Conservation (phyloP, 768 basidiomycete genomes). For the Cyclocybe aegerita region DNA sequence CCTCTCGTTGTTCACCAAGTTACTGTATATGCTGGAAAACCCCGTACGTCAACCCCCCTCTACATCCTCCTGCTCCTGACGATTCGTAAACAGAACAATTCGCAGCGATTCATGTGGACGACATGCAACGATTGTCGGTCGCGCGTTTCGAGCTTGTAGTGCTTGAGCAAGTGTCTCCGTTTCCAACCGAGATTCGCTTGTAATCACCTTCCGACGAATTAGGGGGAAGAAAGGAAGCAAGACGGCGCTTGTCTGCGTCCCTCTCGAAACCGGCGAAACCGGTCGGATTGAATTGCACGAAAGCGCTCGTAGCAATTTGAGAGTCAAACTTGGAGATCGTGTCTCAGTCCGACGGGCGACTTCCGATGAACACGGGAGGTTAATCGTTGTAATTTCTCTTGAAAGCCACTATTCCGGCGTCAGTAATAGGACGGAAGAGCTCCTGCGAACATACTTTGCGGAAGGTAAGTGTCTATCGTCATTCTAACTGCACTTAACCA, state of each 20-base stretch:
- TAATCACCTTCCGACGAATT: background rate
- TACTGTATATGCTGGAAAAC: too few relatives aligned
- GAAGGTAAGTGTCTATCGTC: constrained; percentile 56
- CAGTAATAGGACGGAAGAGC: constrained; percentile 98
- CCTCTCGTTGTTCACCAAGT: too few relatives aligned
- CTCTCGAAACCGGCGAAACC: constrained; percentile 95
- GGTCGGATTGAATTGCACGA: constrained; percentile 99
- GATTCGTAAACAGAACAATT: too few relatives aligned
- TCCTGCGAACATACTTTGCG: constrained; percentile 98
- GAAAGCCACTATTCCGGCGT: constrained; percentile 97
- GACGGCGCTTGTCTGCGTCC: constrained; percentile 95
- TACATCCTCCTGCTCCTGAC: too few relatives aligned
- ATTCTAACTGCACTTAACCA: background rate
- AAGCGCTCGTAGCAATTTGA: constrained; percentile 98
- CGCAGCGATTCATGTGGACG: too few relatives aligned
- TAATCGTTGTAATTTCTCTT: constrained; percentile 94
- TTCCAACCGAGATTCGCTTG: background rate
- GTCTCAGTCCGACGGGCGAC: constrained; percentile 94
- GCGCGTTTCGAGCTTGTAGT: too few relatives aligned
- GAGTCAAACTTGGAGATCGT: constrained; percentile 95
- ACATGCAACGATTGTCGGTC: too few relatives aligned
- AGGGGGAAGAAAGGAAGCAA: constrained; percentile 98
- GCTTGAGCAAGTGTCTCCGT: too few relatives aligned
- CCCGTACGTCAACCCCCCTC: too few relatives aligned
- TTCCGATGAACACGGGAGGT: constrained; percentile 99